Evolutionary conservation across 768 basidiomycete species (phyloP).

Genomic region (Punctularia strigosozonata): DNA sequence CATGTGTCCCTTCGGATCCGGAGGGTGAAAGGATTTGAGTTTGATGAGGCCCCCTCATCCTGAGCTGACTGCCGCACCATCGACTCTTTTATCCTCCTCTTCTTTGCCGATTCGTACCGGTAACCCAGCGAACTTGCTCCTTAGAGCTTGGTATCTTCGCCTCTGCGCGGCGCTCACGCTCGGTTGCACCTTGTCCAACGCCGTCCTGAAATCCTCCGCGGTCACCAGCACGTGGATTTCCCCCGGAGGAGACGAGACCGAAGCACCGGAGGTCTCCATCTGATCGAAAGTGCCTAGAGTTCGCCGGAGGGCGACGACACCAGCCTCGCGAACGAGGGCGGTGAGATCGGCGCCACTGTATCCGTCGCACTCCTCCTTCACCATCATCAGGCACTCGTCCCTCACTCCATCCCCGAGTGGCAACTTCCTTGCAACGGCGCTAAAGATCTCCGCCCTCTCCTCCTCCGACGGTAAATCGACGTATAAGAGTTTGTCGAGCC

Average conservation of each 20-base stretch:
- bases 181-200: conserved; percentile 73
- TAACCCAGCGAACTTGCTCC: conserved; percentile 76
- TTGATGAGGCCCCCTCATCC: too few species aligned
- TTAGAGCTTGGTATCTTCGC: conserved; percentile 68
- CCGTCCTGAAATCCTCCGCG: conserved; percentile 57
- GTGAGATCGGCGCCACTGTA: conserved; percentile 91
- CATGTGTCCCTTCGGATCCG: too few species aligned
- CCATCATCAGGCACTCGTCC: conserved; percentile 31
- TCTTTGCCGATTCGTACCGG: conserved; percentile 38
- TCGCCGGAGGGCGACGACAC: conserved; percentile 67
- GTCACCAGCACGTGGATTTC: conserved; percentile 34
- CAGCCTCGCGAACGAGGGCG: conserved; percentile 80
- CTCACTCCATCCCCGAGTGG: conserved; percentile 37
- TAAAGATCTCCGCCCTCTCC: conserved; percentile 78
- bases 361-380: conserved; percentile 61
- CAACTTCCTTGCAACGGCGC: conserved; percentile 60
- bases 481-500: conserved; percentile 88
- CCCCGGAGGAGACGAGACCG: conserved; percentile 8
- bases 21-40: too few species aligned
- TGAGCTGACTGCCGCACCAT: too few species aligned
- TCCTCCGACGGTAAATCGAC: conserved; percentile 69
- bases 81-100: conserved; percentile 20
- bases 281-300: conserved; percentile 56
- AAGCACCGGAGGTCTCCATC: conserved; percentile 30
- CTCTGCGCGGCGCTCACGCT: conserved; percentile 78